A percentile compares a stretch with the other conserved stretches of the same genome.
These are phyloP conservation scores for Lachancea sp. DNA, from an alignment of 805 yeast species.

Conservation along the genomic window DNA sequence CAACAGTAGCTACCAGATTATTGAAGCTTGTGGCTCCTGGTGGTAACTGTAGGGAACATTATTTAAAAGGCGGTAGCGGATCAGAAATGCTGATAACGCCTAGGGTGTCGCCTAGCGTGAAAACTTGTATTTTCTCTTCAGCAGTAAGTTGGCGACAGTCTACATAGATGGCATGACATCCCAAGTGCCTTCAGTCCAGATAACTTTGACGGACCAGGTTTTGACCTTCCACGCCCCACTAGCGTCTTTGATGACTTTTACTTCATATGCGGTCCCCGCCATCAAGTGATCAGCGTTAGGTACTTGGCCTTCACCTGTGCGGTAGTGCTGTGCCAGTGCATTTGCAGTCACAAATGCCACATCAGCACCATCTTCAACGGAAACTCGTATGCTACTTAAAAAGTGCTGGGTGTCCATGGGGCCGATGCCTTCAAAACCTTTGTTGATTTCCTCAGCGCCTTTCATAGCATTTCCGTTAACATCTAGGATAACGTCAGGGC, in stretches of 20 bases:
- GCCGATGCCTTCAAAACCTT: constrained; percentile 2
- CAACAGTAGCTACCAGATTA: too few relatives aligned
- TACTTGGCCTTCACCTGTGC: constrained; percentile 4
- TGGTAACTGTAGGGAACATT: too few relatives aligned
- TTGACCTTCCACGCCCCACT: constrained; percentile 7
- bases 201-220: not conserved
- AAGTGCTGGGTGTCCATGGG: constrained; percentile 8
- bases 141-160: too few relatives aligned
- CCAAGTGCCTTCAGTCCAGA: constrained; percentile 10
- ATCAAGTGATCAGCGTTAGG: constrained; percentile 2
- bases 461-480: constrained; percentile 2
- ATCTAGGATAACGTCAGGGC: constrained; percentile 3
- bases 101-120: too few relatives aligned
- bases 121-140: too few relatives aligned
- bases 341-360: constrained; percentile 6
- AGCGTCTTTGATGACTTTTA: constrained; percentile 3
- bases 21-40: too few relatives aligned
- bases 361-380: constrained; percentile 2
- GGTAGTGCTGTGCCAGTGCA: constrained; percentile 8
- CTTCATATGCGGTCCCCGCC: constrained; percentile 2
- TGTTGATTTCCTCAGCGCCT: constrained; percentile 3
- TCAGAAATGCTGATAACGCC: too few relatives aligned
- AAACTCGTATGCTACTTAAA: constrained; percentile 7
- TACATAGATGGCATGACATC: constrained; percentile 2
- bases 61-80: too few relatives aligned